Percentiles rank a stretch among this genome's conserved stretches.
These are phyloP conservation scores for Marsdenia floribunda DNA, from an alignment of 257 asterid genomes.

Conservation along the genomic window DNA sequence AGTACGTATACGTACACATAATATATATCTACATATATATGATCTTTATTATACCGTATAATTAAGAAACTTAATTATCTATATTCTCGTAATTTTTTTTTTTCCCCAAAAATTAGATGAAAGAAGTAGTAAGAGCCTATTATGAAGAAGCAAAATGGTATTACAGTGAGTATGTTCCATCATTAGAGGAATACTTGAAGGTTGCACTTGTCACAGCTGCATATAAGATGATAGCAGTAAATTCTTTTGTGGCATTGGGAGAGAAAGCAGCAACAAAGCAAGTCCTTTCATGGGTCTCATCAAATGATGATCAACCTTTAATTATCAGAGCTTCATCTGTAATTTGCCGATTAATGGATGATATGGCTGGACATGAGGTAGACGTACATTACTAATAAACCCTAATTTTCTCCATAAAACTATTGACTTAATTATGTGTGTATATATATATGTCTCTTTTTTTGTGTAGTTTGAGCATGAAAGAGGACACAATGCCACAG, in stretches of 20 bases:
- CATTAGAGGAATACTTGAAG: conserved; percentile 33
- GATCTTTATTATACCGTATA: too few species aligned
- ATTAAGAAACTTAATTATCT: too few species aligned
- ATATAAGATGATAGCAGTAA: conserved; percentile 16
- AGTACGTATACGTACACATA: too few species aligned
- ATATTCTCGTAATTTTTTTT: too few species aligned
- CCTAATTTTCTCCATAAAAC: too few species aligned
- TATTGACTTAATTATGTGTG: too few species aligned
- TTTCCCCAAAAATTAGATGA: conserved; percentile 33
- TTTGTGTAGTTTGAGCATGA: too few species aligned
- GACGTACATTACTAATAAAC: too few species aligned
- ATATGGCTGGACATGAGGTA: conserved; percentile 19
- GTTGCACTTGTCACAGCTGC: conserved; percentile 19
- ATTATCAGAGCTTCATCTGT: conserved; percentile 17
- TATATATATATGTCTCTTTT: too few species aligned
- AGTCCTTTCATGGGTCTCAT: conserved; percentile 26
- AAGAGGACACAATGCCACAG: too few species aligned
- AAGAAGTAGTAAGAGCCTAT: conserved; percentile 24
- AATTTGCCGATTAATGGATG: conserved; percentile 24
- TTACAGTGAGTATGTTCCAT: conserved; percentile 24
- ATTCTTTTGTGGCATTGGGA: conserved; percentile 25
- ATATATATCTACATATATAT: too few species aligned
- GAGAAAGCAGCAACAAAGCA: conserved; percentile 18
- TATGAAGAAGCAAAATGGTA: conserved; percentile 43
- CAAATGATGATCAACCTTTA: conserved; percentile 9